Base-by-base conservation (phyloP, 192 early-diverging fungal species). In the Pilobolus umbonatus region DNA sequence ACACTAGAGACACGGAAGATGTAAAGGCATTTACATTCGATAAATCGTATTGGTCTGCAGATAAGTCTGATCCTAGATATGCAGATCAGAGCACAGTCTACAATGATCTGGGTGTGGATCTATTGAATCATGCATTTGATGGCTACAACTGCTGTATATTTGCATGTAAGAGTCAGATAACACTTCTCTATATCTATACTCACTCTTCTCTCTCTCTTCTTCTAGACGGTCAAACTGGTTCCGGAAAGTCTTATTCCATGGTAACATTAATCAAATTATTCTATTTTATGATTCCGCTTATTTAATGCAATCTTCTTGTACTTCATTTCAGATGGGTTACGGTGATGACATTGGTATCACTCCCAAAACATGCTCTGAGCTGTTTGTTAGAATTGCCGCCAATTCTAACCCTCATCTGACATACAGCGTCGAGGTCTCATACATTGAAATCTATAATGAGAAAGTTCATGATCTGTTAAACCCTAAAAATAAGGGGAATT, bases 131-230 rank as follows among this genome's bases (percentile, higher is more conserved):
- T 64, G 86, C 93, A 1, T 85, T 97, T 48, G 79, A 77, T 10
- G 95, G 95, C 22, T 97, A 93, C 72, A 93, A 97, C 67, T 86
- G 83, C 49, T 94, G 92, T 70, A 85, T 97, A 30, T 94, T 97
- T 70, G 95, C 95, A 15, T 97, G 81, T 86, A 82, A 74, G 81
- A 66, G 28, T 31, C 26, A 54, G 35, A 39, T 12, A 21, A 14
- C 36, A 45, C 7, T 35, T 11, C 9, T 25, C 30, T 49, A 45
- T 44, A 46, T 46, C 1, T 45, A 40, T 21, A 50, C 25, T 62
- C n/a, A 11, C 28, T 35, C 36, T 62, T 44, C 21, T 62, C 34
- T 39, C 14, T 55, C 39, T 30, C 15, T 17, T 60, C 25, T 26
- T 31, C 29, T 69, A 83, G 81, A 90, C 74, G 88, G 88, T 55